Percentiles rank a stretch among this genome's conserved stretches.
Evolutionary conservation across 306 rosid species (phyloP).

Genomic region (Vigna angularis): DNA sequence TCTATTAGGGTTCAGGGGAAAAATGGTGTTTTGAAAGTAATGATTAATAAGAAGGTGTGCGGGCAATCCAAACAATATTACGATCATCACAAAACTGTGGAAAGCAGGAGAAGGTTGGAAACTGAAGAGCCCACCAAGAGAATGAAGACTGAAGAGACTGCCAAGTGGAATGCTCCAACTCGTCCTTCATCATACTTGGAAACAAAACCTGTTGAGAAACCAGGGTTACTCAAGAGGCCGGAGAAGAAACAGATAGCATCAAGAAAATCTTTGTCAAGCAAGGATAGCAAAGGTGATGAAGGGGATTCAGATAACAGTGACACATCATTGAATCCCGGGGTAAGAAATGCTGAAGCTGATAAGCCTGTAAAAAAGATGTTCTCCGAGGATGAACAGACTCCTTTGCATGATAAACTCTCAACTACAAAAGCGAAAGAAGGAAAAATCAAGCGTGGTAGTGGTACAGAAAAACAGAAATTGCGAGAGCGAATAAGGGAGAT

Average conservation of each 20-base stretch:
- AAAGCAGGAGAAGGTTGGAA: slow-evolving; percentile 53
- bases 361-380: slow-evolving; percentile 55
- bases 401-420: slow-evolving; percentile 57
- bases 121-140: slow-evolving; percentile 53
- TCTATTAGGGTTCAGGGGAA: slow-evolving; percentile 90
- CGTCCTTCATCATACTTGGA: slow-evolving; percentile 51
- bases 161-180: slow-evolving; percentile 50
- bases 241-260: slow-evolving; percentile 52
- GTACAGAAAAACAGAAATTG: slow-evolving; percentile 88
- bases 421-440: slow-evolving; percentile 59
- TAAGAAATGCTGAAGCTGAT: slow-evolving; percentile 48
- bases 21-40: slow-evolving; percentile 88
- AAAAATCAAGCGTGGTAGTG: slow-evolving; percentile 78
- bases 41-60: slow-evolving; percentile 63
- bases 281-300: slow-evolving; percentile 55
- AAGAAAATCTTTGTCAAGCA: slow-evolving; percentile 59
- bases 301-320: slow-evolving; percentile 68
- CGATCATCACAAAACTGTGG: slow-evolving; percentile 56
- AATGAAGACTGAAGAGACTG: slow-evolving; percentile 53
- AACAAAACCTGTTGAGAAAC: slow-evolving; percentile 52
- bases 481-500: slow-evolving; percentile 80
- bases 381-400: slow-evolving; percentile 61
- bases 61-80: slow-evolving; percentile 48
- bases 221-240: slow-evolving; percentile 46
- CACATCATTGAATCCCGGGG: slow-evolving; percentile 57